phyloP scores from a whole-genome alignment of 2,329 filamentous ascomycete genomes.

The Arachnopeziza araneosa region DNA sequence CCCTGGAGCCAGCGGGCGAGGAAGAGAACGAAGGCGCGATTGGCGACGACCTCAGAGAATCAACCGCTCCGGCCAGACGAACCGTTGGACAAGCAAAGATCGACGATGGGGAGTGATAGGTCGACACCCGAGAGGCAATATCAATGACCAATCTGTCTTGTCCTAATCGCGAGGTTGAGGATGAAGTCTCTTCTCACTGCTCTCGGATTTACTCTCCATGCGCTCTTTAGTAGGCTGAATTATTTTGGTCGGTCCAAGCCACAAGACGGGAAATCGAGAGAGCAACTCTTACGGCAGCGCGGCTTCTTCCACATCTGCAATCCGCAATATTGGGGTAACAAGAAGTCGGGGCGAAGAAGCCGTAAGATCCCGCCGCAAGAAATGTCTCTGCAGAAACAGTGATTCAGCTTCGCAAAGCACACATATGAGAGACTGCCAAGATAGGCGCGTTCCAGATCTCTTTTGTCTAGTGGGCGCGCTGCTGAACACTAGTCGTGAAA shows the following conservation, averaged over 20 bases:
- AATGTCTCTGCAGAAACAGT: conserved; percentile 4
- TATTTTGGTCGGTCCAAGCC: neutral
- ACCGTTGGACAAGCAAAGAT: neutral
- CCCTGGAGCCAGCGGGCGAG: neutral
- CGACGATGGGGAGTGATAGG: conserved; percentile 6
- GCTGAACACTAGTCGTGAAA: neutral
- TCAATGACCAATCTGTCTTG: conserved; percentile 5
- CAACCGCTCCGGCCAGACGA: neutral
- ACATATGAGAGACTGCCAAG: neutral
- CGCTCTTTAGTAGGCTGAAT: neutral
- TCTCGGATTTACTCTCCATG: neutral
- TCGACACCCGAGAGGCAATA: conserved; percentile 11
- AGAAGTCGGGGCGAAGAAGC: neutral
- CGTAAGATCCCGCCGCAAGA: conserved; percentile 2
- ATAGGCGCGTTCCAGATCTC: neutral
- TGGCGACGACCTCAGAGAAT: neutral
- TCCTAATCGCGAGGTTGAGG: neutral
- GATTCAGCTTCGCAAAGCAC: too few relatives aligned
- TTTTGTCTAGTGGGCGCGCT: neutral
- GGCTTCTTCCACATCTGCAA: neutral
- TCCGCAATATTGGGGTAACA: neutral
- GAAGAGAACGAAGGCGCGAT: neutral
- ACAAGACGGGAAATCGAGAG: neutral
- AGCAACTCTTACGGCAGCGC: neutral
- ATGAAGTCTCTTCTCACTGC: neutral